Evolutionary conservation across 164 flowering plant species (phyloP), one percentile per base, ranked within the genome.

Genomic region (Chimonanthus salicifolius): DNA sequence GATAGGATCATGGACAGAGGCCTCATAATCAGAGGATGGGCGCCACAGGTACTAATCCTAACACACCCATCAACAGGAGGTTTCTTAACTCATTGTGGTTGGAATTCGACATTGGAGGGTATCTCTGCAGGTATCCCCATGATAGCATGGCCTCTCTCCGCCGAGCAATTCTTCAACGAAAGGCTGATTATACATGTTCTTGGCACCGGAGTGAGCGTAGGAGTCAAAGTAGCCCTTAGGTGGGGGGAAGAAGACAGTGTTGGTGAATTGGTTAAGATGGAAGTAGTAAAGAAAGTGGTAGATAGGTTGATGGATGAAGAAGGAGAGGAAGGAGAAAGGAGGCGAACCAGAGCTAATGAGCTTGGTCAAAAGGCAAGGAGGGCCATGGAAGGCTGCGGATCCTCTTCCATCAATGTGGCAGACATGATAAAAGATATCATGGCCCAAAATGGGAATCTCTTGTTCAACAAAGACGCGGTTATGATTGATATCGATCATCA

Each of bases 91-190:
- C 93, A 88, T 47, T 87, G 87, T 43, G 88, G 90, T 1, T 89
- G 94, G 94, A 90, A 90, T 79, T 90, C 92, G 2, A 83, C 89
- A 0, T 51, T 85, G n/a, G 94, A 90, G 77, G 88, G 84, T 4
- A 60, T 84, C 0, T 72, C 79, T n/a, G 74, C 84, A 0, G 88
- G 90, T 0, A 78, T 90, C 63, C 92, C 92, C 6, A 80, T 87
- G 89, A 67, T 87, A 7, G 85, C 91, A 0, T 90, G 91, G 91
- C 92, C 92, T 0, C 75, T 86, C 47, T 86, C 85, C 58, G 79
- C 84, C 0, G 91, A 89, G 46, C 92, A 90, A 71, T 87, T 84
- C 74, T 67, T 80, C 0, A 90, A 90, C 46, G 90, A 88, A 82
- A 86, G 83, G 75, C 68, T 88, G 5, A 54, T 85, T 8, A 85